Base-by-base conservation (phyloP, 2,329 filamentous ascomycete species). In the Amesomyces nigricolor region DNA sequence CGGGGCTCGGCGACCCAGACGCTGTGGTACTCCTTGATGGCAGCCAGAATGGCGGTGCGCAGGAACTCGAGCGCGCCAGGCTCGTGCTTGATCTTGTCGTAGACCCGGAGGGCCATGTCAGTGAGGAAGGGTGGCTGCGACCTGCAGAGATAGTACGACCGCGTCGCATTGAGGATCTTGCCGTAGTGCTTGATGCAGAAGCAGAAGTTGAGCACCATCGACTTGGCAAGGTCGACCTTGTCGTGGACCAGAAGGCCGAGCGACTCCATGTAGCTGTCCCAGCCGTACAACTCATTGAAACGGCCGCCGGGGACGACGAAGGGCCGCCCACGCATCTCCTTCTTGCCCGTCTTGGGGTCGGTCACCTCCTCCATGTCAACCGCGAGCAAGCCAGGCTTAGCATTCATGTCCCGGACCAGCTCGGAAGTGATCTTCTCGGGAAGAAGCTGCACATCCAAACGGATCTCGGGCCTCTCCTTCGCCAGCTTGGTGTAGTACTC, bases 181-280 rank as follows among this genome's bases (percentile, higher is more conserved):
- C 91, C 92, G 69, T 99, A 99, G 72, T 99, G 92, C 70, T 91
- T 86, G 72, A 99, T 97, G 73, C 90, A 95, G 76, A 99, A 99
- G 71, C 90, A 95, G 71, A 97, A 97, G 75, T 99, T 95, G 65
- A 82, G 78, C 50, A 97, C 91, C 90, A 99, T 97, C 48, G 87
- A 82, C 75, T 96, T 96, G 63, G 91, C 91, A 53, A 97, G 75
- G 65, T 96, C 85, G 19, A 90, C 84, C 57, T 89, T 85, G 68
- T 94, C 88, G 67, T 92, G 90, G 64, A 90, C 83, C 57, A 97
- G 76, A 56, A 99, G 79, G 16, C 94, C 94, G 3, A 97, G 78
- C 5, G 92, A 94, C 70, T 92, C 89, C 91, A 99, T 97, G 76
- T 97, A 99, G 70, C 91, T 96, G 72, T 99, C 94, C 94, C 94